phyloP scores from a whole-genome alignment of 2,329 filamentous ascomycete species.

The Paradendryphiella salina region DNA sequence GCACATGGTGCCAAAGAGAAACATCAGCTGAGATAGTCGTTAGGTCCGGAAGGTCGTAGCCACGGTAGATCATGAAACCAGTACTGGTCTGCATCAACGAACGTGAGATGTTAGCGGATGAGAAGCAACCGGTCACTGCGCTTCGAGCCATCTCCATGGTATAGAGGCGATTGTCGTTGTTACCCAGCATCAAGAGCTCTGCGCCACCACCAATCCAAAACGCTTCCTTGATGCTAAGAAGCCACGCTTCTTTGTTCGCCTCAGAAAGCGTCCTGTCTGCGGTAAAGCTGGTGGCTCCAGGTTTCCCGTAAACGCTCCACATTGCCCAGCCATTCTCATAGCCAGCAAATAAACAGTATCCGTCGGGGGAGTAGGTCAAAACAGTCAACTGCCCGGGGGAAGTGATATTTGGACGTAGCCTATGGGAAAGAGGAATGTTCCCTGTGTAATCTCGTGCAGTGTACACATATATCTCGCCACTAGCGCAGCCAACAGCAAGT shows the following conservation, averaged over 20 bases:
- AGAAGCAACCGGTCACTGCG: slow-evolving; percentile 89
- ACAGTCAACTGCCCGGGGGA: slow-evolving; percentile 72
- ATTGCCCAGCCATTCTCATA: slow-evolving; percentile 92
- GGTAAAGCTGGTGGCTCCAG: slow-evolving; percentile 80
- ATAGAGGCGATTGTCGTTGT: slow-evolving; percentile 78
- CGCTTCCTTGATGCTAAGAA: slow-evolving; percentile 75
- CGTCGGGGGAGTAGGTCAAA: slow-evolving; percentile 87
- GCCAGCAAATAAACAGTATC: slow-evolving; percentile 92
- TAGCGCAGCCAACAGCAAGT: slow-evolving; percentile 79
- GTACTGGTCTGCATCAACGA: slow-evolving; percentile 87
- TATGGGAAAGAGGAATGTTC: slow-evolving; percentile 86
- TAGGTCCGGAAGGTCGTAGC: slow-evolving; percentile 87
- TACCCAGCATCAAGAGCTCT: slow-evolving; percentile 75
- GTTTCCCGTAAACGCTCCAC: slow-evolving; percentile 97
- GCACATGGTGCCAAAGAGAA: slow-evolving; percentile 91
- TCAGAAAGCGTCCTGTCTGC: slow-evolving; percentile 66
- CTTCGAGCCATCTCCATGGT: slow-evolving; percentile 90
- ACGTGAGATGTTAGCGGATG: slow-evolving; percentile 84
- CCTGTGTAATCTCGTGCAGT: slow-evolving; percentile 90
- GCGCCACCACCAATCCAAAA: slow-evolving; percentile 88
- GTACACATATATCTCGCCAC: slow-evolving; percentile 85
- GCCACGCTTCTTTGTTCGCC: slow-evolving; percentile 77
- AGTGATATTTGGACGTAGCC: slow-evolving; percentile 71
- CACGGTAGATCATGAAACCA: slow-evolving; percentile 88
- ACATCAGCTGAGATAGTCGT: slow-evolving; percentile 90